These are phyloP conservation scores for Phytopythium ostracodes DNA, from an alignment of 352 stramenopile genomes.

Conservation along the genomic window DNA sequence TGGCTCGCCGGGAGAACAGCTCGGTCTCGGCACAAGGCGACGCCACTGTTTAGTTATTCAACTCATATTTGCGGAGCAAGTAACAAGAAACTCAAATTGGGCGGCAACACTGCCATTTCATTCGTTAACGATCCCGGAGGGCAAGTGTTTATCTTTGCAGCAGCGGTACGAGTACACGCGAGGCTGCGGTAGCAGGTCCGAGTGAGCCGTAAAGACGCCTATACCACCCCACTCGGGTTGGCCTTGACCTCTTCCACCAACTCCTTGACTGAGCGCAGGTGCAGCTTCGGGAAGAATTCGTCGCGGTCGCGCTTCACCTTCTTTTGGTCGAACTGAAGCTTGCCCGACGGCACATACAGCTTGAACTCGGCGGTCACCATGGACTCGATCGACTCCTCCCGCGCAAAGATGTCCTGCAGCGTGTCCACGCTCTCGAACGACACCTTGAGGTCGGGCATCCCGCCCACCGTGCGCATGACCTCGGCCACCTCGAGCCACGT, in stretches of 20 bases:
- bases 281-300: constrained; percentile 13
- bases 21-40: neutral
- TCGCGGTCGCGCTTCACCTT: constrained; percentile 16
- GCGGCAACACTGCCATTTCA: too few relatives aligned
- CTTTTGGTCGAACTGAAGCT: constrained; percentile 11
- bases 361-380: neutral
- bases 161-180: too few relatives aligned
- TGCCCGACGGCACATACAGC: constrained; percentile 6
- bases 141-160: too few relatives aligned
- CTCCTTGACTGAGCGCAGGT: constrained; percentile 16
- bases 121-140: too few relatives aligned
- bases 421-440: constrained; percentile 5
- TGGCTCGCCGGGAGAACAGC: neutral
- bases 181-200: too few relatives aligned
- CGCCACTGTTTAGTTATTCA: too few relatives aligned
- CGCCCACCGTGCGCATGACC: constrained; percentile 4
- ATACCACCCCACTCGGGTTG: neutral
- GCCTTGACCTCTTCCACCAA: neutral
- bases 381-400: constrained; percentile 3
- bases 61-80: too few relatives aligned
- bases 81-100: too few relatives aligned
- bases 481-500: constrained; percentile 15
- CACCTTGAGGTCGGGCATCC: constrained; percentile 6
- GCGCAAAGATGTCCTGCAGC: neutral
- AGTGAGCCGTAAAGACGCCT: too few relatives aligned